Evolutionary conservation across 148 eudicot species (phyloP).

Genomic region (Heliamphora exappendiculata): DNA sequence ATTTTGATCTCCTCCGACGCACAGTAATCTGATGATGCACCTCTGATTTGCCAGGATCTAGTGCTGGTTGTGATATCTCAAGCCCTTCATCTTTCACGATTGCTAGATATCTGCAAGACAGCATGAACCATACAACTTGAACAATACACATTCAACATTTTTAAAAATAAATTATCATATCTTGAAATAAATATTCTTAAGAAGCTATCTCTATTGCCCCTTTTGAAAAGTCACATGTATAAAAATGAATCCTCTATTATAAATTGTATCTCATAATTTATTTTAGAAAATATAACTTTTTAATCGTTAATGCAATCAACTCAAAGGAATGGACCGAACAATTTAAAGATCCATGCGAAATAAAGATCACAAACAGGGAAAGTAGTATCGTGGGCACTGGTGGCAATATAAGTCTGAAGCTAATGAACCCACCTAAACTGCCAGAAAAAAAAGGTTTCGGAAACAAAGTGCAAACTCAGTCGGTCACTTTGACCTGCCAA

Average conservation of each 20-base stretch:
- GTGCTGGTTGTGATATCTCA: conserved; percentile 92
- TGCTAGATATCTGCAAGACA: conserved; percentile 61
- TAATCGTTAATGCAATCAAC: not conserved
- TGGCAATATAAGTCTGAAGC: not conserved
- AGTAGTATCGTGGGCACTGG: not conserved
- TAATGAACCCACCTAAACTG: not conserved
- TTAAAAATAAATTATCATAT: not conserved
- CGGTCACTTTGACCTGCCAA: not conserved
- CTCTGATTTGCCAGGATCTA: conserved; percentile 59
- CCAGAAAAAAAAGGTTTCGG: not conserved
- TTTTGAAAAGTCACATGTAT: not conserved
- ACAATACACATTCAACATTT: not conserved
- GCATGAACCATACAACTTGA: conserved; percentile 7
- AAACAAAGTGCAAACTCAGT: not conserved
- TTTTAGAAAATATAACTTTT: not conserved
- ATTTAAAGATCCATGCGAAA: not conserved
- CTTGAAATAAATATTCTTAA: not conserved
- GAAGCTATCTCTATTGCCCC: not conserved
- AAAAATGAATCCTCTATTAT: not conserved
- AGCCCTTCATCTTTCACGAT: conserved; percentile 78
- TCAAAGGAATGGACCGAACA: not conserved
- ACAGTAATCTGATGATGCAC: conserved; percentile 91
- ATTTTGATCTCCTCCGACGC: conserved; percentile 46
- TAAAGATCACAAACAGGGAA: not conserved
- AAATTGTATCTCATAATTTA: not conserved